These are phyloP conservation scores for Pythium dissotocum DNA, from an alignment of 352 stramenopile species.

Conservation along the genomic window DNA sequence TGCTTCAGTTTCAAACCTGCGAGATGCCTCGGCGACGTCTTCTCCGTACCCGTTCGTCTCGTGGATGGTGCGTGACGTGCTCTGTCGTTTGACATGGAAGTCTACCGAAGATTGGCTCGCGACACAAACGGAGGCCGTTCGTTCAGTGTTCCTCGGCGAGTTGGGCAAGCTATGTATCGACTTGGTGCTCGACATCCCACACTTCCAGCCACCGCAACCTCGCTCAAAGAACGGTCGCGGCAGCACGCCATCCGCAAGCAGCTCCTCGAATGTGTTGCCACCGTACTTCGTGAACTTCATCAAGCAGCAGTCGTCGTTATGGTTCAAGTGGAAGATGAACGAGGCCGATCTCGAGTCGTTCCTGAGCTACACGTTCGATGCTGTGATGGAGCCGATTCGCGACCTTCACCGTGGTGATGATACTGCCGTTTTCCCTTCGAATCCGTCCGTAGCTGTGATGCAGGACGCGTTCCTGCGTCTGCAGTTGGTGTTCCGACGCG, in stretches of 20 bases:
- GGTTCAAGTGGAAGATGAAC: conserved; percentile 75
- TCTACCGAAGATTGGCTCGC: conserved; percentile 68
- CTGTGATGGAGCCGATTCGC: conserved; percentile 55
- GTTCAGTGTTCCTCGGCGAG: conserved; percentile 69
- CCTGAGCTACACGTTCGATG: conserved; percentile 57
- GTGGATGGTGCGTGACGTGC: conserved; percentile 79
- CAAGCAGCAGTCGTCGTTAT: conserved; percentile 72
- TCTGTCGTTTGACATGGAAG: conserved; percentile 83
- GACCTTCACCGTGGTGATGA: conserved; percentile 13
- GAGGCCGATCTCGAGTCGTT: conserved; percentile 55
- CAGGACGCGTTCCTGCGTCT: conserved; percentile 77
- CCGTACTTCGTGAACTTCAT: conserved; percentile 89
- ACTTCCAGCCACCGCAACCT: conserved; percentile 52
- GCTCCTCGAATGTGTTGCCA: conserved; percentile 66
- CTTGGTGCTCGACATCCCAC: conserved; percentile 71
- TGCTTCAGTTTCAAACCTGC: conserved; percentile 30
- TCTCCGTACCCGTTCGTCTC: conserved; percentile 83
- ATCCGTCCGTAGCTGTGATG: conserved; percentile 56
- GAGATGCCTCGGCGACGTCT: conserved; percentile 28
- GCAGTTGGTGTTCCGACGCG: conserved; percentile 61
- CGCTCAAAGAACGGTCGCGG: conserved; percentile 35
- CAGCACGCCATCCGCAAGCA: conserved; percentile 25
- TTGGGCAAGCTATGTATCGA: conserved; percentile 79
- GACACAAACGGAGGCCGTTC: conserved; percentile 52
- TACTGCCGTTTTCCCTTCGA: conserved; percentile 37